Evolutionary conservation across 2,329 filamentous ascomycete genomes (phyloP).

Genomic region (Alternaria tenuissima): DNA sequence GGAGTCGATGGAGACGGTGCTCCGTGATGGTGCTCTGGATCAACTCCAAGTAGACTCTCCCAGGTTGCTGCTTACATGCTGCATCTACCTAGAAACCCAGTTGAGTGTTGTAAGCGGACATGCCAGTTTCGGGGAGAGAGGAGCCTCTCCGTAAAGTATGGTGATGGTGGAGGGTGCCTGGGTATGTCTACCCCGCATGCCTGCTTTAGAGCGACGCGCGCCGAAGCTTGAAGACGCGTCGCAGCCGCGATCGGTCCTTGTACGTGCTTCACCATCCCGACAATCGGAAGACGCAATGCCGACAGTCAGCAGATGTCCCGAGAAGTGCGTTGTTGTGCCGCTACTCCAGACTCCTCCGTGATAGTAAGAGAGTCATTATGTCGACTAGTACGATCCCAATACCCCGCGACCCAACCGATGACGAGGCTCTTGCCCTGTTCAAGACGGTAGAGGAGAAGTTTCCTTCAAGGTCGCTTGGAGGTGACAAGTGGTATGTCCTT

Average conservation of each 20-base stretch:
- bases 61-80: background rate
- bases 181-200: background rate
- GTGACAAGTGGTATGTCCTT: slow-evolving; percentile 59
- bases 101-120: background rate
- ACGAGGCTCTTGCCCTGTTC: slow-evolving; percentile 55
- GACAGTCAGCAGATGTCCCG: background rate
- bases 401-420: slow-evolving; percentile 44
- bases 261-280: background rate
- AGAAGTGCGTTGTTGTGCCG: background rate
- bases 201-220: background rate
- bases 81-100: background rate
- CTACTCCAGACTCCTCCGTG: background rate
- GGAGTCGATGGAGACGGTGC: background rate
- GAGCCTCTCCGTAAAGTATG: background rate
- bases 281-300: background rate
- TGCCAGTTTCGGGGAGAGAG: background rate
- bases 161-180: background rate
- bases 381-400: slow-evolving; percentile 20
- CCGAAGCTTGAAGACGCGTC: background rate
- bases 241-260: background rate
- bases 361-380: slow-evolving; percentile 11
- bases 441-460: slow-evolving; percentile 55
- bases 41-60: background rate
- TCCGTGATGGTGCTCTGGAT: background rate
- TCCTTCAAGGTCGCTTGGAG: slow-evolving; percentile 52